Percentiles rank a stretch among this genome's conserved stretches.
Conservation (phyloP, 228 moss, liverwort and hornwort species). For the Sphagnum fallax region DNA sequence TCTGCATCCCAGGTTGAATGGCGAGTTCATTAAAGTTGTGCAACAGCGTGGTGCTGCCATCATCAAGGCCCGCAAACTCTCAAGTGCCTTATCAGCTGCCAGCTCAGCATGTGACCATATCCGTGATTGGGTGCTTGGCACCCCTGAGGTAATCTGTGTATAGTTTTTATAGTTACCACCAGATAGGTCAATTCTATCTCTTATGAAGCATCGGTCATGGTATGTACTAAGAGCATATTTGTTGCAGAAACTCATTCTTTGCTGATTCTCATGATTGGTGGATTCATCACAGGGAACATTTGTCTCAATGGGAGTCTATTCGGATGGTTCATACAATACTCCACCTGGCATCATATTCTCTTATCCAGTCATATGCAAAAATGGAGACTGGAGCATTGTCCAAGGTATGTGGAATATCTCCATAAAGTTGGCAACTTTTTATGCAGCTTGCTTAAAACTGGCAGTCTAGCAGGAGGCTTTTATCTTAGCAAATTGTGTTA, state of each 20-base stretch:
- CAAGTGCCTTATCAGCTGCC: conserved; percentile 96
- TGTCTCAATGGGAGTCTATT: conserved; percentile 98
- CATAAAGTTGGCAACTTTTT: no score
- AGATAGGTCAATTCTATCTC: no score
- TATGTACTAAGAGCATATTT: no score
- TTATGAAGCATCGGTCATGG: no score
- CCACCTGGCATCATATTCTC: conserved; percentile 86
- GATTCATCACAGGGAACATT: conserved; percentile 46
- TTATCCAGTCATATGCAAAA: conserved; percentile 78
- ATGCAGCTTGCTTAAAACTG: no score
- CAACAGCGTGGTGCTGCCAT: conserved; percentile 97
- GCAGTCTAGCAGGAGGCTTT: no score
- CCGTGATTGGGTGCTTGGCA: conserved; percentile 93
- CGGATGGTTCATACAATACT: conserved; percentile 86
- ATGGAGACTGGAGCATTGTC: conserved; percentile 84
- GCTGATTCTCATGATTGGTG: not conserved
- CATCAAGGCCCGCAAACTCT: conserved; percentile 97
- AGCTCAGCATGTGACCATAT: conserved; percentile 98
- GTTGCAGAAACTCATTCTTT: not conserved
- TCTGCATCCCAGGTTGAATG: conserved; percentile 51
- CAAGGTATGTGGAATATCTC: conserved; percentile 42
- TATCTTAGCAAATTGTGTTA: no score
- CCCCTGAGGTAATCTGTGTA: conserved; percentile 57
- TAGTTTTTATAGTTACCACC: no score
- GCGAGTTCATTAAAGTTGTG: conserved; percentile 91